Conservation (phyloP, 2,329 filamentous ascomycete genomes). For the Lomentospora prolificans region DNA sequence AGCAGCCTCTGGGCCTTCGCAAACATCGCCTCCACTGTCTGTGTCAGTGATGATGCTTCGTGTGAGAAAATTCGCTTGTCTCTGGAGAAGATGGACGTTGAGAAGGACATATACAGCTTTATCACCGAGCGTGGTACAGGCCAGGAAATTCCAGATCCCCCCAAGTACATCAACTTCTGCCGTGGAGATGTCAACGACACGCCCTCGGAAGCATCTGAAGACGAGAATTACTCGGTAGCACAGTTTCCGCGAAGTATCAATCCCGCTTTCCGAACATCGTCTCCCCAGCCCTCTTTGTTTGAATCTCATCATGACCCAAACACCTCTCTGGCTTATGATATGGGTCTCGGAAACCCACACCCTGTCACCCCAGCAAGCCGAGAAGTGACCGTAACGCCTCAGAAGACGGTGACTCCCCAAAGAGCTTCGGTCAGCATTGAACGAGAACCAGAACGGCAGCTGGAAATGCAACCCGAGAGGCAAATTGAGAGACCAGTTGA, state of each 20-base stretch:
- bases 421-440: slow-evolving; percentile 5
- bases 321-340: slow-evolving; percentile 58
- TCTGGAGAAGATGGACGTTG: slow-evolving; percentile 90
- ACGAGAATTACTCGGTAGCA: slow-evolving; percentile 85
- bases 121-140: slow-evolving; percentile 85
- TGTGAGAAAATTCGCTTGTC: slow-evolving; percentile 94
- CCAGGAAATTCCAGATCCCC: slow-evolving; percentile 93
- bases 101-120: slow-evolving; percentile 84
- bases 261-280: slow-evolving; percentile 89
- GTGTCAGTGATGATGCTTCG: slow-evolving; percentile 91
- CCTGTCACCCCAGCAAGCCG: slow-evolving; percentile 32
- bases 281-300: slow-evolving; percentile 85
- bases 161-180: slow-evolving; percentile 98
- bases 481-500: not conserved
- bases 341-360: slow-evolving; percentile 50
- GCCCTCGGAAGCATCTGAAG: slow-evolving; percentile 73
- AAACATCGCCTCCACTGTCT: slow-evolving; percentile 93
- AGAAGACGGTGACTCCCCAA: slow-evolving; percentile 26
- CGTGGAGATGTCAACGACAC: slow-evolving; percentile 76
- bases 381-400: slow-evolving; percentile 42
- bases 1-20: slow-evolving; percentile 97
- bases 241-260: slow-evolving; percentile 95
- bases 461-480: slow-evolving; percentile 1
- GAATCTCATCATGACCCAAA: slow-evolving; percentile 87
- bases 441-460: not conserved